A percentile compares a stretch with the other conserved stretches of the same genome.
Evolutionary conservation across 441 rosid genomes (phyloP).

Genomic region (Biscutella laevigata): DNA sequence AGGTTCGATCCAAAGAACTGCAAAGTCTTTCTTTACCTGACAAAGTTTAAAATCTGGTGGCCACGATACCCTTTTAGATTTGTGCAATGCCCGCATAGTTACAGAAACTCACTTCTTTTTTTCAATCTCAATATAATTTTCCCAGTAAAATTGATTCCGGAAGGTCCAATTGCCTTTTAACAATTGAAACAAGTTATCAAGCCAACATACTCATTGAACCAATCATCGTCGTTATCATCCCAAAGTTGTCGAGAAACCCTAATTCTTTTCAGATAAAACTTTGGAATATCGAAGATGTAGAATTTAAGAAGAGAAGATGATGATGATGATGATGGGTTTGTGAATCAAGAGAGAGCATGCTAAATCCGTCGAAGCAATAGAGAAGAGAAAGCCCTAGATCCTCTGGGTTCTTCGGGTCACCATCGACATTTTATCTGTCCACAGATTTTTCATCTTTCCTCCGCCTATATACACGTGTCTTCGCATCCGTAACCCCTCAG

Average conservation of each 20-base stretch:
- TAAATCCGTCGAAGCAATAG: constrained; percentile 8
- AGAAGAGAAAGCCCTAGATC: constrained; percentile 29
- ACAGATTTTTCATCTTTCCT: background rate
- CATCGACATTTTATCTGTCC: constrained; percentile 25
- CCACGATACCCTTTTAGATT: constrained; percentile 86
- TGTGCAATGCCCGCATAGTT: constrained; percentile 69
- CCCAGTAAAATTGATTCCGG: background rate
- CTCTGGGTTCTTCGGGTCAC: constrained; percentile 21
- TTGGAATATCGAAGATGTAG: background rate
- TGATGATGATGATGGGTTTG: too few relatives aligned
- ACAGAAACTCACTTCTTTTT: constrained; percentile 27
- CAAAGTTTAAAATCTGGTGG: constrained; percentile 88
- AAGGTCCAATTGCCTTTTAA: constrained; percentile 14
- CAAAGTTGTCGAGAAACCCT: constrained; percentile 16
- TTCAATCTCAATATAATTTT: constrained; percentile 7
- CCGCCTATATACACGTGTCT: constrained; percentile 23
- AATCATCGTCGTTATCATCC: constrained; percentile 14
- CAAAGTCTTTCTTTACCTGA: constrained; percentile 59
- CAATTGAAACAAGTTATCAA: background rate
- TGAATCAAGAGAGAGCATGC: constrained; percentile 5
- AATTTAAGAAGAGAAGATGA: constrained; percentile 9
- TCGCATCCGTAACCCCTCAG: background rate
- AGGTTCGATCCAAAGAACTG: constrained; percentile 3
- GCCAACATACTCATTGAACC: constrained; percentile 8
- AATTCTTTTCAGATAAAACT: background rate